Evolutionary conservation across 306 rosid species (phyloP), one percentile per base, ranked within the genome.

Genomic region (Begonia loranthoides): DNA sequence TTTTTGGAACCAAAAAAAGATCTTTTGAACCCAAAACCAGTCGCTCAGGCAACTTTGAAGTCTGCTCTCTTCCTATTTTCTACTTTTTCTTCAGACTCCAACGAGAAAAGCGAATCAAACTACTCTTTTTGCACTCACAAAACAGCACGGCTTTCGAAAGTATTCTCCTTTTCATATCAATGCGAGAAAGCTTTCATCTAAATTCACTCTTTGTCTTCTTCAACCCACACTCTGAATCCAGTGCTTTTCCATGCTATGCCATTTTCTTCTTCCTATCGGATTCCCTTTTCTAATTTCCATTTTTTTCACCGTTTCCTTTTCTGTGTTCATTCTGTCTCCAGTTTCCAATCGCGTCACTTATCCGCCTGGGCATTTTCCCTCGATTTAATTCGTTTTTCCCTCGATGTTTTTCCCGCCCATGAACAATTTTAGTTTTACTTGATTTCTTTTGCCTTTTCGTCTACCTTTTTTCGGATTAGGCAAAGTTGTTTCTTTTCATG

Each of bases 191-290:
- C 47, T 43, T 14, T 43, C 62, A 63, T 62, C 44, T 52, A 74
- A 74, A 71, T 73, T 2, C 81, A 15, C 59, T 70, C 63, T 76
- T 66, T 74, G 71, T 57, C 54, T 28, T 57, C 54, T 28, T 28
- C 36, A 28, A 28, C 36, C 53, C 51, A 54, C 47, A 50, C 66
- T 54, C 13, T 52, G 43, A 65, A 49, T 52, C 56, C 47, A 15
- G 4, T 50, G 41, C 39, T 36, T 22, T 57, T 14, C 44, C 10
- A 54, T 10, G 13, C 47, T 9, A 11, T 43, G 47, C 47, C 47
- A 43, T n/a, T 3, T 43, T 43, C 15, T n/a, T 43, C 15, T 10
- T n/a, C 15, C 47, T 43, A n/a, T 43, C 15, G 6, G 47, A 43
- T 43, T 43, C 47, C 47, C n/a, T 6, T 43, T 10, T 43, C 47